Evolutionary conservation across 2,329 filamentous ascomycete species (phyloP), one percentile per base, ranked within the genome.

Genomic region (Ceratocystis smalleyi): DNA sequence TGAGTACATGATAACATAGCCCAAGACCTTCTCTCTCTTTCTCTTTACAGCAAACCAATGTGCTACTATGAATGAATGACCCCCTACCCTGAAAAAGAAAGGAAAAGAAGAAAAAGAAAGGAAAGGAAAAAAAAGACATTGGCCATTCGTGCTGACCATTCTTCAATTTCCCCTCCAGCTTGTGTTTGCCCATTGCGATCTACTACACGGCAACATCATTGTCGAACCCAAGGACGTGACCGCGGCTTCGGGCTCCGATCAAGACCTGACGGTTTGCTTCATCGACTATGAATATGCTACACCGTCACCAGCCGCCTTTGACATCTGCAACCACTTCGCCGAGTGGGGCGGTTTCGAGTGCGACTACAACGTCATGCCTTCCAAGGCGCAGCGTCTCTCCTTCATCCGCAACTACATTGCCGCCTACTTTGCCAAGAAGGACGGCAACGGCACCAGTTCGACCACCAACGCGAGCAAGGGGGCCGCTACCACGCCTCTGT

Each of bases 261-360:
- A 74, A 35, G 70, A 73, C 15, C 71, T 75, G 35, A 73, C 76
- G 2, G 86, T 92, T 64, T 83, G 83, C 71, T 97, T 99, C 75
- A 99, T 99, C 73, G 94, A 99, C 76, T 99, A 97, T 77, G 94
- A 99, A 75, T 99, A 99, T 75, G 91, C 91, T 15, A 94, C 90
- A 3, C 91, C 94, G 1, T 92, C 91, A 0, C 92, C 92, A 1
- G 91, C 91, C 3, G 91, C 92, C 1, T 99, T 99, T 75, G 94
- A 99, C 73, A 85, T 99, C 69, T 87, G 92, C 61, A 99, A 99
- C 76, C 94, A 99, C 78, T 96, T 99, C 73, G 91, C 94, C 59
- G 94, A 99, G 76, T 99, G 94, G 92, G 91, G 87, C 67, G 94
- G 94, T 65, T 96, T 96, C 71, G 90, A 95, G 70, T 99, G 94